A percentile compares a stretch with the other conserved stretches of the same genome.
phyloP scores from a whole-genome alignment of 352 stramenopile species.

The Phytophthora melonis region DNA sequence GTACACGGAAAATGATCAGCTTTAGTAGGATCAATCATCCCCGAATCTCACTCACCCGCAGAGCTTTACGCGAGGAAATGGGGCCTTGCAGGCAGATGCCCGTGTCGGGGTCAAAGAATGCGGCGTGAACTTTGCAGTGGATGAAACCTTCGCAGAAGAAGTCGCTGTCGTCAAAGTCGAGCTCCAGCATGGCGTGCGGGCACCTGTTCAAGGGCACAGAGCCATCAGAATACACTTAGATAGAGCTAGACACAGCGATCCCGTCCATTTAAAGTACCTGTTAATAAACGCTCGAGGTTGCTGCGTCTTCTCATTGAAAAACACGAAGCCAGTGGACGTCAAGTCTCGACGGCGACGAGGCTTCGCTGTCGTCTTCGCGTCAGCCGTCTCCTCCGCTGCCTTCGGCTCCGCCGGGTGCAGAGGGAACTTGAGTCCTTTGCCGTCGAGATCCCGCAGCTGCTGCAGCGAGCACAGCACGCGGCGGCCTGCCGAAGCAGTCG shows the following conservation, averaged over 20 bases:
- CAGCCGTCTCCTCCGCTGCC: constrained; percentile 4
- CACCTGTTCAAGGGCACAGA: constrained; percentile 43
- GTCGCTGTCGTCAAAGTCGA: constrained; percentile 84
- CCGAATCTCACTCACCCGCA: constrained; percentile 33
- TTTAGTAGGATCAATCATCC: not conserved
- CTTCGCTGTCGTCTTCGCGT: constrained; percentile 7
- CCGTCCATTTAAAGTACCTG: constrained; percentile 25
- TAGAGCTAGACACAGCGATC: not conserved
- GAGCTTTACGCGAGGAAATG: constrained; percentile 45
- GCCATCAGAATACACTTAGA: constrained; percentile 1
- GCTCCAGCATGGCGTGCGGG: constrained; percentile 74
- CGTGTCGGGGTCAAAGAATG: constrained; percentile 83
- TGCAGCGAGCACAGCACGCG: constrained; percentile 70
- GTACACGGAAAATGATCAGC: not conserved
- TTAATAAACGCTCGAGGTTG: constrained; percentile 70
- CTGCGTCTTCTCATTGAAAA: constrained; percentile 54
- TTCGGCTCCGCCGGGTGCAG: constrained; percentile 29
- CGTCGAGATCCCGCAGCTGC: constrained; percentile 49
- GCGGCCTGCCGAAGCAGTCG: constrained; percentile 12
- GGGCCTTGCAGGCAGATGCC: constrained; percentile 73
- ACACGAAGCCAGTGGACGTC: constrained; percentile 69
- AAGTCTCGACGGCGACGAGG: constrained; percentile 36
- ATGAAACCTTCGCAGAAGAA: constrained; percentile 86
- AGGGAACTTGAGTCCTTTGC: constrained; percentile 71
- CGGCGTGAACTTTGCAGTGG: constrained; percentile 83